phyloP scores from a whole-genome alignment of 2,329 filamentous ascomycete species.

The Fusarium nanum region DNA sequence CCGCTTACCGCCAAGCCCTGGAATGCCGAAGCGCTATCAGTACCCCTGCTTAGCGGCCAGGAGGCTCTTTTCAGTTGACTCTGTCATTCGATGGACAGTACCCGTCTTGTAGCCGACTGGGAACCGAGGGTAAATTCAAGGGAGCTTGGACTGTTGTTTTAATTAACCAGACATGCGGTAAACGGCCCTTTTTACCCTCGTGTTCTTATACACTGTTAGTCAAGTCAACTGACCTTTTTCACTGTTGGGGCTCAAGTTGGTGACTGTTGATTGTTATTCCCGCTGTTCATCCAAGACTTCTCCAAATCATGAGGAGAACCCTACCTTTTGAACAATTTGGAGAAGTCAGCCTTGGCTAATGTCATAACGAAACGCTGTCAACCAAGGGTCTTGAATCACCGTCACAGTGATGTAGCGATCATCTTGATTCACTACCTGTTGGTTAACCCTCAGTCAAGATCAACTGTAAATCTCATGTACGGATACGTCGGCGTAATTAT shows the following conservation, averaged over 20 bases:
- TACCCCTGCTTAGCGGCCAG: slow-evolving; percentile 21
- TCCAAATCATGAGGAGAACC: slow-evolving; percentile 44
- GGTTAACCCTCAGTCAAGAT: neutral
- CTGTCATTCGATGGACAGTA: slow-evolving; percentile 13
- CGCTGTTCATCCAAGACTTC: slow-evolving; percentile 18
- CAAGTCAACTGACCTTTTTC: neutral
- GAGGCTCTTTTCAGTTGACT: slow-evolving; percentile 12
- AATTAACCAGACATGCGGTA: slow-evolving; percentile 21
- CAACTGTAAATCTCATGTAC: slow-evolving; percentile 4
- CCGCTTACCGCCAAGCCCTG: slow-evolving; percentile 28
- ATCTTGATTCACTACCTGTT: neutral
- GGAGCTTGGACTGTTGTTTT: slow-evolving; percentile 14
- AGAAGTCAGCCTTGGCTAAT: slow-evolving; percentile 31
- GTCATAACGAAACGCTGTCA: slow-evolving; percentile 18
- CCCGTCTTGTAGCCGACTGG: slow-evolving; percentile 35
- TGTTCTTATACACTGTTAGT: neutral
- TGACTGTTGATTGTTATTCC: slow-evolving; percentile 5
- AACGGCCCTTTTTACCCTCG: slow-evolving; percentile 22
- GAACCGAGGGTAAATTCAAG: slow-evolving; percentile 42
- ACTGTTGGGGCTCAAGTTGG: neutral
- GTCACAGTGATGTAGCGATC: slow-evolving; percentile 13
- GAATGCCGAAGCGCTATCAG: slow-evolving; percentile 15
- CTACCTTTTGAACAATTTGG: slow-evolving; percentile 27
- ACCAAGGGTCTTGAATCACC: neutral
- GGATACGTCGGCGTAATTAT: slow-evolving; percentile 28